Evolutionary conservation across 805 yeast genomes (phyloP), one percentile per base, ranked within the genome.

Genomic region (Saccharomycopsis capsularis): DNA sequence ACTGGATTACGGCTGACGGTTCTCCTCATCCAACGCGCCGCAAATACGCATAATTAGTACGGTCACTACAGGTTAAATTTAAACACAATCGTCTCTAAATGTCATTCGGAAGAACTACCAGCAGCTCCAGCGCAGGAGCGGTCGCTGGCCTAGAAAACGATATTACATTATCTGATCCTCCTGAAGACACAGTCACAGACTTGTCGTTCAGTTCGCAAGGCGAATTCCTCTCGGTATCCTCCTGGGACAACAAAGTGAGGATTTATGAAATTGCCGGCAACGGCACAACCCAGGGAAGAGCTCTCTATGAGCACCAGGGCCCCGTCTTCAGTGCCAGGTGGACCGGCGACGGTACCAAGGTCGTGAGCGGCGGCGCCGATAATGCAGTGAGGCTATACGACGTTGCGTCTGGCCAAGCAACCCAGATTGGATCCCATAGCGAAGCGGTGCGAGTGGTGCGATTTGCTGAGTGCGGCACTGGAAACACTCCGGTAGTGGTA

Each of bases 161-260:
- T 64, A 74, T 83, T 49, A 70, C 78, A 34, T 71, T 88, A 35
- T 75, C 78, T 53, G 82, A 84, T 59, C 86, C 91, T 2, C 95
- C 96, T 15, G 95, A 86, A 54, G 99, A 93, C 63, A 82, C 96
- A 2, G 75, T 93, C 16, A 75, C 90, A 3, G 95, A 86, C 57
- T 63, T 93, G 48, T 71, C 88, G 18, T 93, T 91, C 67, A 85
- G 96, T 13, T 87, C 98, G 15, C 85, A 75, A 56, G 91, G 84
- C 18, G 96, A 93, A 56, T 71, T 79, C 50, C 64, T 93, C 52
- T 78, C 95, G 2, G 93, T 80, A 3, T 76, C 95, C n/a, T 82
- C 95, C 16, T 93, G 99, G 99, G 99, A 93, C 67, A 86, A 84
- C 59, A 89, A 88, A 63, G 96, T 88, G 38, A 76, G 98, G 53